Evolutionary conservation across 1,284 basidiomycete genomes (phyloP), one percentile per base, ranked within the genome.

Genomic region (Trichosporon ovoides): DNA sequence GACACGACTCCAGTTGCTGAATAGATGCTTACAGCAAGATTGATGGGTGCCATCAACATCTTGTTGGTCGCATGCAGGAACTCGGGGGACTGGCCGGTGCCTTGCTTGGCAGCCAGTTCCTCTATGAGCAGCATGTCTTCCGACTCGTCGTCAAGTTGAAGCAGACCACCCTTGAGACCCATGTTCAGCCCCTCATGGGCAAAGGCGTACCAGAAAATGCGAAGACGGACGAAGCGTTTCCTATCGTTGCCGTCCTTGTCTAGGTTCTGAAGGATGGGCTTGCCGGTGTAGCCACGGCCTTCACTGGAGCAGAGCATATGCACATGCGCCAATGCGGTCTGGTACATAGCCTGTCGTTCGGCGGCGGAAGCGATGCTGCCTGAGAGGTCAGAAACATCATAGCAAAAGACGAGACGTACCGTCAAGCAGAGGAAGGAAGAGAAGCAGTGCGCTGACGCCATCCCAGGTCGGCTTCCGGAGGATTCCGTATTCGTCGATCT

Each of bases 191-290:
- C 75, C 75, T 94, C 91, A 61, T 89, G 85, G 9, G 88, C 83
- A 65, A 90, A 84, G 3, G 87, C 84, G 53, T 78, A 92, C 88
- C 89, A 93, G 70, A 90, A 92, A 49, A 92, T 82, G 28, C 89
- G 81, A 1, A 88, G 84, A 20, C 87, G 83, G 24, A 87, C 80
- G 11, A 69, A 31, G 37, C 70, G 63, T 9, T 66, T 65, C 1
- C 61, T 59, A 10, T 68, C 65, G 6, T 53, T 76, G 9, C 81
- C 80, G 60, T 89, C 87, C 38, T 58, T 58, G 7, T 35, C 28
- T 10, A 35, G 16, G 13, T 14, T n/a, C 18, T 34, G 35, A 1
- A 52, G 46, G 46, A 85, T 83, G 46, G 54, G 59, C 9, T 68
- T 63, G 16, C 83, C 82, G 56, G 81, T 82, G 55, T 75, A 75